A percentile compares a stretch with the other conserved stretches of the same genome.
These are phyloP conservation scores for Theobroma grandiflorum DNA, from an alignment of 441 rosid species.

Conservation along the genomic window DNA sequence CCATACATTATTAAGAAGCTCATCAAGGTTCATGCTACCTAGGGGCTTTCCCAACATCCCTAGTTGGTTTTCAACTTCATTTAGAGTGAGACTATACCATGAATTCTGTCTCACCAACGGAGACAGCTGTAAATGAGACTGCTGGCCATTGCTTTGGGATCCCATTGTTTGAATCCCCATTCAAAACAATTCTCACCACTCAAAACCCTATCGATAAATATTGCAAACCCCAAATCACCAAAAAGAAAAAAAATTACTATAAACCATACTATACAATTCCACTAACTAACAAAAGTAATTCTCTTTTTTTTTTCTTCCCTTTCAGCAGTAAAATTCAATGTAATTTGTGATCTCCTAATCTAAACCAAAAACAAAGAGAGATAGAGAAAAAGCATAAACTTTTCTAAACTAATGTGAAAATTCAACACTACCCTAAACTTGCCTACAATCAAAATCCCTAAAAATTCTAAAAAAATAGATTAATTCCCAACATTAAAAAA, in stretches of 20 bases:
- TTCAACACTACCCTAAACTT: background rate
- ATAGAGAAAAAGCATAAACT: background rate
- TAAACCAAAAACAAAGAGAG: background rate
- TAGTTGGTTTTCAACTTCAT: slow-evolving; percentile 45
- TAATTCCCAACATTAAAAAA: background rate
- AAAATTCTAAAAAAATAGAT: background rate
- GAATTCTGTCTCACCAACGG: slow-evolving; percentile 45
- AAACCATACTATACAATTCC: background rate
- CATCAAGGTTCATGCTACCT: slow-evolving; percentile 52
- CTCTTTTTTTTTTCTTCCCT: background rate
- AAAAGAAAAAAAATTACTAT: background rate
- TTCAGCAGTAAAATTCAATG: background rate
- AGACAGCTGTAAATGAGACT: slow-evolving; percentile 37
- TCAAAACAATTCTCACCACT: slow-evolving; percentile 32
- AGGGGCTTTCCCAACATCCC: slow-evolving; percentile 45
- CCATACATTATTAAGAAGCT: slow-evolving; percentile 54
- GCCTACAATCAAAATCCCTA: slow-evolving; percentile 15
- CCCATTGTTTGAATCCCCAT: slow-evolving; percentile 68
- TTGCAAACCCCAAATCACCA: slow-evolving; percentile 20
- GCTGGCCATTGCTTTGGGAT: slow-evolving; percentile 44
- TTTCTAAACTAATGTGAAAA: background rate
- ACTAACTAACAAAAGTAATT: background rate
- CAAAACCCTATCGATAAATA: slow-evolving; percentile 25
- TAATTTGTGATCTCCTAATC: background rate
- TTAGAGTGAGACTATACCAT: slow-evolving; percentile 44